Base-by-base conservation (phyloP, 73 alveolate species). In the Durusdinium trenchii region DNA sequence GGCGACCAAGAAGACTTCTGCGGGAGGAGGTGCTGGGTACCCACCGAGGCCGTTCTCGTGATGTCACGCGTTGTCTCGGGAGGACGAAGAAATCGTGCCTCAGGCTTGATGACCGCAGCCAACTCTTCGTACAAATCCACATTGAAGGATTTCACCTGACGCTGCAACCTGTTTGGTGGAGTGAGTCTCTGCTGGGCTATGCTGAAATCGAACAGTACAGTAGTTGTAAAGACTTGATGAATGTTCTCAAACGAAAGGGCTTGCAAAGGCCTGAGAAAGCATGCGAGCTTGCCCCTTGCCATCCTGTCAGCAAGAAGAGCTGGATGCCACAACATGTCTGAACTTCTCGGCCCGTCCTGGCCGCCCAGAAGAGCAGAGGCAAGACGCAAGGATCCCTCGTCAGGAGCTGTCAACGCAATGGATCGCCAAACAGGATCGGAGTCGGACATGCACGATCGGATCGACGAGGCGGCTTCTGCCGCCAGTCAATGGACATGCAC, bases 241-340 rank as follows among this genome's bases (percentile, higher is more conserved):
- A n/a, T n/a, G n/a, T n/a, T n/a, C n/a, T n/a, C n/a, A n/a, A n/a
- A n/a, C n/a, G n/a, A n/a, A n/a, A n/a, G n/a, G n/a, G n/a, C n/a
- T n/a, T n/a, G n/a, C n/a, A n/a, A n/a, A n/a, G n/a, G 89, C 98
- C 98, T 91, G 87, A 18, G 98, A 91, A 30, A 91, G 87, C 98
- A 91, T 91, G 28, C 50, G 86, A 16, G 98, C 90, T 43, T 91
- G 52, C 6, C 90, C 98, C 40, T 91, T 91, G 61, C 85, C 98
- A 54, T 91, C 98, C 98, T 91, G 94, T 52, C 16, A 23, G 64
- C 64, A 23, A 26, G 10, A 6, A 54, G 64, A 20, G 64, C 9
- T 54, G 64, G 28, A 54, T 12, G 64, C 28, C 64, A 12, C 9
- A 9, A 20, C 64, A 54, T 54, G 9, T 9, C 28, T 20, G 64